Percentiles rank a stretch among this genome's conserved stretches.
These are phyloP conservation scores for Neophaeococcomyces mojaviensis DNA, from an alignment of 2,329 filamentous ascomycete species.

Conservation along the genomic window DNA sequence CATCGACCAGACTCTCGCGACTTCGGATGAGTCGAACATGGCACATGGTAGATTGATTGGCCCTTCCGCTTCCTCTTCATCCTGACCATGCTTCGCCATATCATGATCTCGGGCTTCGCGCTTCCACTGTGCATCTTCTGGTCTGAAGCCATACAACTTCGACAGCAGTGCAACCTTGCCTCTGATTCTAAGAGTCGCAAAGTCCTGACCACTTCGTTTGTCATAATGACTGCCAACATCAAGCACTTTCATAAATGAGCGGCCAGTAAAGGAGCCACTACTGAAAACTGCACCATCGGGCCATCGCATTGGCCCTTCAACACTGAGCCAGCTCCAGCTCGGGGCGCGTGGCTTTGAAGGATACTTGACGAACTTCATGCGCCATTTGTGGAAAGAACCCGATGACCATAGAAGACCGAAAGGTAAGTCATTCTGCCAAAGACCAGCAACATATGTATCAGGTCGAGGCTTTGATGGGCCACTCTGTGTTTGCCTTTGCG, in stretches of 20 bases:
- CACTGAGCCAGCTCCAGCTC: constrained; percentile 22
- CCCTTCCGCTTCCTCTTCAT: neutral
- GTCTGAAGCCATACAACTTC: constrained; percentile 6
- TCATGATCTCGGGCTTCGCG: constrained; percentile 1
- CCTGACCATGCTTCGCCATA: neutral
- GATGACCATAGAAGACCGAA: constrained; percentile 9
- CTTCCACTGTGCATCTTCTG: constrained; percentile 7
- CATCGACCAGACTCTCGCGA: constrained; percentile 7
- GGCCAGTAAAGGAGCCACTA: constrained; percentile 7
- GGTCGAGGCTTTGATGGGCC: constrained; percentile 1
- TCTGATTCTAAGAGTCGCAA: constrained; percentile 3
- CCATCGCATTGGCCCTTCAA: constrained; percentile 20
- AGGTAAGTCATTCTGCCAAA: constrained; percentile 8
- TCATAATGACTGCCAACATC: constrained; percentile 5
- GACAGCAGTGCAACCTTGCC: constrained; percentile 6
- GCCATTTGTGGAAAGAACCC: constrained; percentile 9
- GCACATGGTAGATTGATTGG: constrained; percentile 6
- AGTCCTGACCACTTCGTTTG: constrained; percentile 3
- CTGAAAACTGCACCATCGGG: constrained; percentile 8
- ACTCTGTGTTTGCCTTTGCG: constrained; percentile 2
- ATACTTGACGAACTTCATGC: constrained; percentile 11
- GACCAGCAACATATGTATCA: constrained; percentile 6
- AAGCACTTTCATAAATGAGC: constrained; percentile 9
- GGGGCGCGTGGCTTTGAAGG: constrained; percentile 20
- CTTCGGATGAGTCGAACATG: constrained; percentile 9